Evolutionary conservation across 2,329 filamentous ascomycete species (phyloP), one percentile per base, ranked within the genome.

Genomic region (Claviceps sp.): DNA sequence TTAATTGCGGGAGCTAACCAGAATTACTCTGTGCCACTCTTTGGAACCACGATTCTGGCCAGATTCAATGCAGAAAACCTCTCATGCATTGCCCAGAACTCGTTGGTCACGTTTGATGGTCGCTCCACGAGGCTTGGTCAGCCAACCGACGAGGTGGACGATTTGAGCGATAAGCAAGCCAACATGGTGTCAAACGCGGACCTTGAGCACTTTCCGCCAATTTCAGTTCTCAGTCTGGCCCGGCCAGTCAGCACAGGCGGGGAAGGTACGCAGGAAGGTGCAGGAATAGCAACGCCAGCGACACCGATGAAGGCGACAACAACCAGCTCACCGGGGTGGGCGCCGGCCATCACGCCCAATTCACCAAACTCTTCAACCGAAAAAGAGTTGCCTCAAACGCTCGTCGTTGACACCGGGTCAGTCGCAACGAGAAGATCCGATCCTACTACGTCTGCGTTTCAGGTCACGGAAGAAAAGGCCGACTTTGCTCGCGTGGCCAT

Each of bases 41-140:
- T 85, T 45, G 75, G 79, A 4, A 79, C 79, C 1, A 75, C 75
- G 7, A 78, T 97, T 49, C 70, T 95, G 52, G 81, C 83, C 1
- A 78, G 89, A 47, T 87, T 97, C 66, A 91, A 85, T 61, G 70
- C 76, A 5, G 79, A 78, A 36, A 85, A 85, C 57, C 72, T 95
- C 16, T 89, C 86, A 51, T 98, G 93, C 66, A 80, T 81, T 8
- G 81, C 84, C 0, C 85, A 96, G 65, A 97, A 97, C 61, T 84
- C 89, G 0, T 75, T 98, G 4, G 84, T 97, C 16, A 89, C 87
- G 0, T 95, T 96, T 65, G 79, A 87, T 58, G 84, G 83, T 4
- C 66, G 67, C 52, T 67, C 70, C 2, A 63, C 67, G 4, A 67
- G 72, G 34, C 57, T 62, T 14, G 52, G 51, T 4, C 18, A 49